Evolutionary conservation across 768 basidiomycete genomes (phyloP).

Genomic region (Calocera cornea): DNA sequence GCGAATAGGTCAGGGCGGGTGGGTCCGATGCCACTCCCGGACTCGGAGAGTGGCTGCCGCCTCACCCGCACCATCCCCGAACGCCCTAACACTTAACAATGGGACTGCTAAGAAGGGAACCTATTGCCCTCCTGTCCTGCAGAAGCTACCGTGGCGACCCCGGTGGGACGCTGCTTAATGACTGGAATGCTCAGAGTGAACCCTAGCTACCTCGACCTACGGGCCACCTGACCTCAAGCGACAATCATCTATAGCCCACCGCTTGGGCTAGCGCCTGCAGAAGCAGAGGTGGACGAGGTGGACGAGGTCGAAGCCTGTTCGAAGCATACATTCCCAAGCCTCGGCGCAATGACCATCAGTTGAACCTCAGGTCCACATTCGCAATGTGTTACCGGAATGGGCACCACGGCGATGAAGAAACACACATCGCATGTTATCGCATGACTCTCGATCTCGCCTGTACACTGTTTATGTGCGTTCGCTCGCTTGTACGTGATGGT

Average conservation of each 20-base stretch:
- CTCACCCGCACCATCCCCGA: neutral
- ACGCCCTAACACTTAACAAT: neutral
- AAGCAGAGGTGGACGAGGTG: neutral
- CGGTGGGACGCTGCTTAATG: conserved; percentile 2
- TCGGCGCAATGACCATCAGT: neutral
- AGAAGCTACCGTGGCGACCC: conserved; percentile 2
- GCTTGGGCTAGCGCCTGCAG: neutral
- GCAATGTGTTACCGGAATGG: neutral
- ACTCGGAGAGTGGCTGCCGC: too few relatives aligned
- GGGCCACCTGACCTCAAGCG: neutral
- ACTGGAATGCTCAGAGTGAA: neutral
- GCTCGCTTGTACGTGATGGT: neutral
- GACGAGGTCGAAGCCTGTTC: neutral
- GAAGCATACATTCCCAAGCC: neutral
- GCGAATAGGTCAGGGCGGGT: neutral
- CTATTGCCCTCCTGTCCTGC: neutral
- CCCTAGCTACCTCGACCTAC: neutral
- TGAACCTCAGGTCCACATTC: conserved; percentile 1
- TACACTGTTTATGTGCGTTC: neutral
- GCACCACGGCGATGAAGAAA: neutral
- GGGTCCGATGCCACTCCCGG: too few relatives aligned
- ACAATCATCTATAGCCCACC: neutral
- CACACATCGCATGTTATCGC: neutral
- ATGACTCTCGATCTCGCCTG: neutral
- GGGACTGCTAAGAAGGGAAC: neutral